Base-by-base conservation (phyloP, 306 rosid genomes). In the Gillenia trifoliata region DNA sequence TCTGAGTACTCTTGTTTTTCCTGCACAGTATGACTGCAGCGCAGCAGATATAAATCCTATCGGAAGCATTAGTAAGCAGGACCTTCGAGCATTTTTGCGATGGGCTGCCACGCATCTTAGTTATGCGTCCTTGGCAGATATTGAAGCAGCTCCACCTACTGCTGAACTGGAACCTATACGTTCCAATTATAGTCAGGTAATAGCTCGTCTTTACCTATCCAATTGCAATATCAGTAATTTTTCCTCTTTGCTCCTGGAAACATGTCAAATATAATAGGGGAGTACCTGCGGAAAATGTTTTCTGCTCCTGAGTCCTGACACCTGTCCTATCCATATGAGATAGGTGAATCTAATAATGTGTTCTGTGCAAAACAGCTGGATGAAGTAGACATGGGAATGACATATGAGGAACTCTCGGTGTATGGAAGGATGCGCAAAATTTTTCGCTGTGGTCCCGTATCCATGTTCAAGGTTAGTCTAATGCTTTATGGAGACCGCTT, bases 311-410 rank as follows among this genome's bases (percentile, higher is more conserved):
- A 15, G 52, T 45, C 52, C 52, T 15, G 52, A 16, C 20, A 5
- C 20, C 50, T 16, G 38, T 40, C 55, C 28, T 60, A 9, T 4
- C 3, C 7, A n/a, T 64, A 28, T 19, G 67, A 66, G 72, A 55
- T 36, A 41, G 74, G 64, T 60, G 59, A 56, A 55, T 72, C 74
- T 64, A 78, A 77, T 66, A 19, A 33, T 68, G 33, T 30, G 71
- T 77, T 80, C 77, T 71, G 55, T 81, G 66, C 59, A 68, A 72
- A 71, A 69, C 86, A 91, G 95, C 88, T 92, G 60, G 99, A 94
- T 79, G 99, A 94, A 85, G 96, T 92, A 49, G 97, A 94, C 85
- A 92, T 92, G 99, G 99, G 96, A 76, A 92, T 94, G 99, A 88
- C 96, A 45, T 94, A 92, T 0, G 97, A 94, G 78, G 99, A 92